Evolutionary conservation across 495 filamentous ascomycete species (phyloP), one percentile per base, ranked within the genome.

Genomic region (Chaetomium cochliodes): DNA sequence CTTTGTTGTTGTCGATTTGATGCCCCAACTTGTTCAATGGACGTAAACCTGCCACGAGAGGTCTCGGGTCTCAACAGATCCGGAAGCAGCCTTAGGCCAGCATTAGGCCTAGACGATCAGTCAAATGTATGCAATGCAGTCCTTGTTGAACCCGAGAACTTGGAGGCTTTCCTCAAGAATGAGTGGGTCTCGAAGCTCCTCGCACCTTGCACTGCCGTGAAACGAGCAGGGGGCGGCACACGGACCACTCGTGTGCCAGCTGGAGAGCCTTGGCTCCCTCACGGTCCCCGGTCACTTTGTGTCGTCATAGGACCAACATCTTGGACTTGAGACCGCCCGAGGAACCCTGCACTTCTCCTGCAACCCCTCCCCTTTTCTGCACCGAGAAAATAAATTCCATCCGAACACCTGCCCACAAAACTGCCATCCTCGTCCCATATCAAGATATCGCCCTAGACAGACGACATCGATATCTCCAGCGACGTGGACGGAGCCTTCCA

Each of bases 271-370:
- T 41, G 46, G 41, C 49, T 28, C 23, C 28, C 46, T 30, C 23
- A 22, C 26, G 23, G 20, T 3, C 49, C 42, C 46, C 55, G 44
- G 57, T 65, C 39, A 37, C 52, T 23, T 51, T 64, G 57, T 69
- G 67, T 69, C 71, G 71, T 73, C 71, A 73, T 73, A 58, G 63
- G 63, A 65, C 67, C 69, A 70, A 73, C 57, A 73, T 68, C 67
- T 66, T 69, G 67, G 63, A 66, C 54, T 52, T 60, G 39, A 42
- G 60, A 46, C 52, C 12, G 18, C 18, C 60, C 53, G n/a, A 16
- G 58, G 46, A 63, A 56, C 54, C 52, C 59, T 64, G 55, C 42
- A 46, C 62, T 42, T 13, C 5, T n/a, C 47, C 39, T 3, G 44
- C 30, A 41, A 58, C 23, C 66, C 22, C 50, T 30, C 52, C 63